A percentile compares a stretch with the other conserved stretches of the same genome.
Conservation (phyloP, 768 basidiomycete genomes). For the Termitomyces sp. region DNA sequence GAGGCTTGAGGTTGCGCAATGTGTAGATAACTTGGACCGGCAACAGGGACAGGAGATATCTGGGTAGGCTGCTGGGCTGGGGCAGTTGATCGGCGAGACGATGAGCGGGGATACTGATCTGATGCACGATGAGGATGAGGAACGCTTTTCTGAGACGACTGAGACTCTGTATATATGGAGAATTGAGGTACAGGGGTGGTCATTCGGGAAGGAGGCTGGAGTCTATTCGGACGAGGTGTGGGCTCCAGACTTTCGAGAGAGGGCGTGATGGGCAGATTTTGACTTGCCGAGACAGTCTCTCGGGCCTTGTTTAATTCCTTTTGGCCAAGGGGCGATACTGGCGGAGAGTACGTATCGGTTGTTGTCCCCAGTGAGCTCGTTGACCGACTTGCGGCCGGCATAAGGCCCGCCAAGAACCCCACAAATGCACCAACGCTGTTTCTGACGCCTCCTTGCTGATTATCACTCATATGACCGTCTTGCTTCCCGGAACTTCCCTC, state of each 20-base stretch:
- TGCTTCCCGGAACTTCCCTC: slow-evolving; percentile 23
- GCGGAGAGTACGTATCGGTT: slow-evolving; percentile 22
- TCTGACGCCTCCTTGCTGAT: slow-evolving; percentile 25
- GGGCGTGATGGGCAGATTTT: slow-evolving; percentile 24
- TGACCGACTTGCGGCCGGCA: slow-evolving; percentile 29
- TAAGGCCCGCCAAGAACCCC: slow-evolving; percentile 59
- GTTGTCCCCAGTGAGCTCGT: slow-evolving; percentile 13
- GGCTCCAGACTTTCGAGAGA: slow-evolving; percentile 28
- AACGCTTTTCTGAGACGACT: slow-evolving; percentile 7
- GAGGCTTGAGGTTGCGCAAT: slow-evolving; percentile 35
- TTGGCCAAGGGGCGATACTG: slow-evolving; percentile 24
- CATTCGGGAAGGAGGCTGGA: slow-evolving; percentile 6
- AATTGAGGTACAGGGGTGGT: slow-evolving; percentile 8
- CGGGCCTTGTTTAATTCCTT: slow-evolving; percentile 12
- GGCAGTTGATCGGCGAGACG: slow-evolving; percentile 7
- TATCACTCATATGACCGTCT: slow-evolving; percentile 16
- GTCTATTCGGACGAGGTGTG: slow-evolving; percentile 17
- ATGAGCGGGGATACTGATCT: slow-evolving; percentile 7
- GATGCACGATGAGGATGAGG: slow-evolving; percentile 9
- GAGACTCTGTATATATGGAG: slow-evolving; percentile 3
- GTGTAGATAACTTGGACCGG: slow-evolving; percentile 17
- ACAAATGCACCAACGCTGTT: slow-evolving; percentile 58
- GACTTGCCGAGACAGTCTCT: slow-evolving; percentile 12
- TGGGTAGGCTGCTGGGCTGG: slow-evolving; percentile 6
- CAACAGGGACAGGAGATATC: slow-evolving; percentile 16